Evolutionary conservation across 2,329 filamentous ascomycete genomes (phyloP).

Genomic region (Arthrobotrys pseudoclavata): DNA sequence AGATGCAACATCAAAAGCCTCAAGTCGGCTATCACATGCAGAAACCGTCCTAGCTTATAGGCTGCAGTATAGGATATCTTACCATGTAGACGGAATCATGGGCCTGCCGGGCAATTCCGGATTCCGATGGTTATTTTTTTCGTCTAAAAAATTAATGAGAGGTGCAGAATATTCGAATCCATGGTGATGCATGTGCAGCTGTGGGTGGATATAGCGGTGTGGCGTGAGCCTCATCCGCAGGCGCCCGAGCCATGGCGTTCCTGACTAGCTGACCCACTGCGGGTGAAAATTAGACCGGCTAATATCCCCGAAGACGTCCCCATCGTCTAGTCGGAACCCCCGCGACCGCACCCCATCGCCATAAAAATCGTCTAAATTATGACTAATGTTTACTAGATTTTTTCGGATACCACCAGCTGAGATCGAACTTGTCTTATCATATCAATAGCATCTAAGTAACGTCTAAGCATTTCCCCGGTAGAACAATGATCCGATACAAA

Average conservation of each 20-base stretch:
- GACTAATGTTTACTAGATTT: not conserved
- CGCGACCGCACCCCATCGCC: not conserved
- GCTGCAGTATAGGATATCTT: not conserved
- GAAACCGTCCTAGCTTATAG: slow-evolving; percentile 10
- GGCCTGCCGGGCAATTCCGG: slow-evolving; percentile 1
- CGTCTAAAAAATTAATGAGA: not conserved
- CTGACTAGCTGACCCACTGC: slow-evolving; percentile 17
- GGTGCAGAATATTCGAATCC: not conserved
- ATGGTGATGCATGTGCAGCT: slow-evolving; percentile 10
- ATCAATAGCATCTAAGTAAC: not conserved
- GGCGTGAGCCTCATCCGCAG: slow-evolving; percentile 42
- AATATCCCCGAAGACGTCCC: slow-evolving; percentile 18
- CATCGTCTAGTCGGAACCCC: slow-evolving; percentile 22
- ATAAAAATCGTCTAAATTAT: not conserved
- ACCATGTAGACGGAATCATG: not conserved
- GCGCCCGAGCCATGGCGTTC: slow-evolving; percentile 17
- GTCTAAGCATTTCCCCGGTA: not conserved
- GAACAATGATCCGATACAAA: not conserved
- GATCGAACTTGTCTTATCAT: not conserved
- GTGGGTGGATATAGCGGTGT: slow-evolving; percentile 9
- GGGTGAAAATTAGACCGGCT: slow-evolving; percentile 16
- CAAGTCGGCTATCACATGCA: slow-evolving; percentile 7
- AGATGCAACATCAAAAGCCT: slow-evolving; percentile 24
- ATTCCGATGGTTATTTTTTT: slow-evolving; percentile 4
- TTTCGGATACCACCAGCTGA: not conserved